Percentiles rank a stretch among this genome's conserved stretches.
These are phyloP conservation scores for Arbutus unedo DNA, from an alignment of 148 eudicot genomes.

Conservation along the genomic window DNA sequence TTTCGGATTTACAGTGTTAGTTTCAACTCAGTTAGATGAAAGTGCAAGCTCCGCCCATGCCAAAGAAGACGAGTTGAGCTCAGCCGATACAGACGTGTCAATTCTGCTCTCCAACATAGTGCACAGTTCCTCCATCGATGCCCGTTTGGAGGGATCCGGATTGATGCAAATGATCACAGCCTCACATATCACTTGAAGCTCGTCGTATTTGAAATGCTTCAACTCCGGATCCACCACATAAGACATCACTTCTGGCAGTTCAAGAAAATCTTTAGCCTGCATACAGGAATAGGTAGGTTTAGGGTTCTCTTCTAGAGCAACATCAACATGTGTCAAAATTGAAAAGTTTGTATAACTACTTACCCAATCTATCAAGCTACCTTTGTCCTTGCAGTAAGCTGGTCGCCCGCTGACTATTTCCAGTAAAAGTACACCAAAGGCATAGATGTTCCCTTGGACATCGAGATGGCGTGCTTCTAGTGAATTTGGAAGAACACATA, in stretches of 20 bases:
- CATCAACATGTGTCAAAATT: not conserved
- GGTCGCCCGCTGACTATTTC: conserved; percentile 88
- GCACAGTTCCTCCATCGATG: conserved; percentile 61
- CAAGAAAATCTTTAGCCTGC: conserved; percentile 87
- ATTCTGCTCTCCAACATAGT: conserved; percentile 54
- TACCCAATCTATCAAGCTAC: conserved; percentile 87
- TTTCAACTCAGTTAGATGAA: conserved; percentile 39
- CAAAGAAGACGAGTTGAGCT: conserved; percentile 73
- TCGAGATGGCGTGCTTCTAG: conserved; percentile 66
- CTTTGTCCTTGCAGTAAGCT: conserved; percentile 65
- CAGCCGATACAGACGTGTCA: conserved; percentile 66
- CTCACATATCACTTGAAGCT: conserved; percentile 65
- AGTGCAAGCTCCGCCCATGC: conserved; percentile 97
- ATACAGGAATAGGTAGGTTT: not conserved
- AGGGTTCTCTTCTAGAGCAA: not conserved
- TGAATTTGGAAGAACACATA: conserved; percentile 70
- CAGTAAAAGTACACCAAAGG: conserved; percentile 75
- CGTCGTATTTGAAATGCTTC: conserved; percentile 68
- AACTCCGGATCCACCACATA: conserved; percentile 66
- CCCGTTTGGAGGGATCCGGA: conserved; percentile 38
- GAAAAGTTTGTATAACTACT: conserved; percentile 8
- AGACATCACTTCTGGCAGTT: conserved; percentile 59
- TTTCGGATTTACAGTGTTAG: conserved; percentile 39
- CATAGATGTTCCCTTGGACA: conserved; percentile 62
- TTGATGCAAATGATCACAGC: conserved; percentile 58